Conservation (phyloP, 495 filamentous ascomycete species). For the Parathielavia appendiculata region DNA sequence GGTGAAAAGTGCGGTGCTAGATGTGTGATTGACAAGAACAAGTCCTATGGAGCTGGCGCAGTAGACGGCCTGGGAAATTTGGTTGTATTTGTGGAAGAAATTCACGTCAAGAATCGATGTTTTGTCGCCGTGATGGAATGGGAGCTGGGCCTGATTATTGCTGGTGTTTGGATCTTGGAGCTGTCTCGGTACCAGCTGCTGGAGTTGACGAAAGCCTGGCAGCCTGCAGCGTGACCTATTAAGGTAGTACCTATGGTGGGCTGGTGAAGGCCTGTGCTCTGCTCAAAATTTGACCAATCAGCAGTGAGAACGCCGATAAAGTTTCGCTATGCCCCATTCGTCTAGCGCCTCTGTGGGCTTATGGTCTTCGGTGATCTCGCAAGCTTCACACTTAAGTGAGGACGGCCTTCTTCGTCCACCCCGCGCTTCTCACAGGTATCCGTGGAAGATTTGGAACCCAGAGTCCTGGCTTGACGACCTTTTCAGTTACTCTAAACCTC, state of each 20-base stretch:
- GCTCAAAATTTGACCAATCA: not conserved
- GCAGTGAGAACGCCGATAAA: constrained; percentile 2
- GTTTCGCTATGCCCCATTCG: not conserved
- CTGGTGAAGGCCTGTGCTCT: not conserved
- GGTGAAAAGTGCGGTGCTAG: not conserved
- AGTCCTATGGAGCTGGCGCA: not conserved
- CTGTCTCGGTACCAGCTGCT: constrained; percentile 12
- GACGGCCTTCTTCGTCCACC: not conserved
- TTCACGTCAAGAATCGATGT: not conserved
- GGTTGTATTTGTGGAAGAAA: not conserved
- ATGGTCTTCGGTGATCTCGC: not conserved
- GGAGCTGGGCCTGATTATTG: constrained; percentile 10
- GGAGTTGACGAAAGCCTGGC: constrained; percentile 38
- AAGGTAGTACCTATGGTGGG: constrained; percentile 26
- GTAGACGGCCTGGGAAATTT: not conserved
- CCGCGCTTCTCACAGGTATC: not conserved
- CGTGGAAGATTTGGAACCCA: not conserved
- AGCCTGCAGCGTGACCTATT: constrained; percentile 32
- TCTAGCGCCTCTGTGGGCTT: not conserved
- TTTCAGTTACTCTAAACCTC: not conserved
- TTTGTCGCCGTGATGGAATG: constrained; percentile 5
- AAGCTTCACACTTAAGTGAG: not conserved
- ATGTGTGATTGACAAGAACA: not conserved
- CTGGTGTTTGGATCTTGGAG: constrained; percentile 14
- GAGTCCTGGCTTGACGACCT: not conserved